These are phyloP conservation scores for Solanum hybrid DNA, from an alignment of 305 asterid species.

Conservation along the genomic window DNA sequence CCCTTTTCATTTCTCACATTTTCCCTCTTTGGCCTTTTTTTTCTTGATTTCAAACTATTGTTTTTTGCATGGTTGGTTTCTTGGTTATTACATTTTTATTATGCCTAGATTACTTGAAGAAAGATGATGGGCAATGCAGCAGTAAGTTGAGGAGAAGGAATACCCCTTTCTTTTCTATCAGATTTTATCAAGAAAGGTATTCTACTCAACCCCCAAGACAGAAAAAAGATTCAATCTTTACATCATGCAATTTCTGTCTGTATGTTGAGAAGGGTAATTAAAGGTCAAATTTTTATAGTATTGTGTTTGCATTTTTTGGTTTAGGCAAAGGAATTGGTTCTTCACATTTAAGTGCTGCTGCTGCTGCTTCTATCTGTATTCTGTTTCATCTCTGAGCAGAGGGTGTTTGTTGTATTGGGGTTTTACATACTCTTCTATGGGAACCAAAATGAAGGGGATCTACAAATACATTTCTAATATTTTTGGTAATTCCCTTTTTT, in stretches of 20 bases:
- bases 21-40: not conserved
- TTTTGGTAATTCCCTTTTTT: slow-evolving; percentile 41
- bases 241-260: not conserved
- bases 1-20: slow-evolving; percentile 8
- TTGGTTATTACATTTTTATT: not conserved
- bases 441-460: slow-evolving; percentile 67
- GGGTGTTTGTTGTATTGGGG: slow-evolving; percentile 12
- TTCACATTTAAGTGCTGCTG: slow-evolving; percentile 15
- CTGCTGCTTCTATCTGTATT: slow-evolving; percentile 16
- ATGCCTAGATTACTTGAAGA: not conserved
- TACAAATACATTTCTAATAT: slow-evolving; percentile 62
- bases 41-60: not conserved
- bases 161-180: slow-evolving; percentile 10
- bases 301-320: slow-evolving; percentile 13
- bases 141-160: slow-evolving; percentile 11
- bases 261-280: not conserved
- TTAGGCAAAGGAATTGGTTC: slow-evolving; percentile 27
- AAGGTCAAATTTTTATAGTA: not conserved
- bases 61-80: slow-evolving; percentile 1
- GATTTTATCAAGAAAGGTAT: not conserved
- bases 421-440: slow-evolving; percentile 19
- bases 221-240: not conserved
- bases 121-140: slow-evolving; percentile 18
- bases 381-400: slow-evolving; percentile 17
- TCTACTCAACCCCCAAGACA: not conserved